Conservation (phyloP, 2,329 filamentous ascomycete species). For the Atkinsonella hypoxylon region DNA sequence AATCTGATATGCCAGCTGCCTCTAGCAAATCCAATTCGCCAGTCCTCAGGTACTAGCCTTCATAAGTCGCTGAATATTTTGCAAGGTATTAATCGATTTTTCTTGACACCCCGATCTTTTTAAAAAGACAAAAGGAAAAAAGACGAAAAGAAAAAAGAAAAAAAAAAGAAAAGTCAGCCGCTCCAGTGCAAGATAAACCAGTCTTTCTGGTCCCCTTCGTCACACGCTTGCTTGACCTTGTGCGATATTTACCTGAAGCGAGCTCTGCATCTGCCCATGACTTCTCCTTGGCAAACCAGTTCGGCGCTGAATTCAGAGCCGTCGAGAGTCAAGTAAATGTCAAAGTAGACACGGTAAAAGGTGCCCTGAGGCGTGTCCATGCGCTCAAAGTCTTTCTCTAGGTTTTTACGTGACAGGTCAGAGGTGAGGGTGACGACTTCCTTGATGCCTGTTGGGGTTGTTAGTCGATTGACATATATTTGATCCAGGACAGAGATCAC, state of each 20-base stretch:
- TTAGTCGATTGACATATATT: neutral
- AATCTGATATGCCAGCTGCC: neutral
- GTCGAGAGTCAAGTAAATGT: conserved; percentile 84
- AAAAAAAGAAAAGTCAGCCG: neutral
- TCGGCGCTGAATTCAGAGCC: conserved; percentile 97
- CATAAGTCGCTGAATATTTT: neutral
- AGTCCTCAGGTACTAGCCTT: neutral
- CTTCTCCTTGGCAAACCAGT: conserved; percentile 96
- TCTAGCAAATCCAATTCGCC: neutral
- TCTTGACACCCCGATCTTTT: neutral
- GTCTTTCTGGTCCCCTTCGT: neutral
- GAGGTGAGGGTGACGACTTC: conserved; percentile 96
- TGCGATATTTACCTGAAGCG: conserved; percentile 53
- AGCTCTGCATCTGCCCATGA: conserved; percentile 93
- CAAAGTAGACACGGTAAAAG: conserved; percentile 76
- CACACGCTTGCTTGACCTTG: neutral
- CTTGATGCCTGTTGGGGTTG: conserved; percentile 66
- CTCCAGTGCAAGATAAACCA: neutral
- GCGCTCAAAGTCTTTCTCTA: conserved; percentile 97
- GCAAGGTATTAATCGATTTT: conserved; percentile 3
- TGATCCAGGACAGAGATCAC: conserved; percentile 26
- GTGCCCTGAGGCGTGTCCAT: conserved; percentile 98
- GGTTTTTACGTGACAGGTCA: conserved; percentile 91
- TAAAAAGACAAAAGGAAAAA: neutral
- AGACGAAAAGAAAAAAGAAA: neutral